Base-by-base conservation (phyloP, 768 basidiomycete genomes). In the Leccinum imitatum region DNA sequence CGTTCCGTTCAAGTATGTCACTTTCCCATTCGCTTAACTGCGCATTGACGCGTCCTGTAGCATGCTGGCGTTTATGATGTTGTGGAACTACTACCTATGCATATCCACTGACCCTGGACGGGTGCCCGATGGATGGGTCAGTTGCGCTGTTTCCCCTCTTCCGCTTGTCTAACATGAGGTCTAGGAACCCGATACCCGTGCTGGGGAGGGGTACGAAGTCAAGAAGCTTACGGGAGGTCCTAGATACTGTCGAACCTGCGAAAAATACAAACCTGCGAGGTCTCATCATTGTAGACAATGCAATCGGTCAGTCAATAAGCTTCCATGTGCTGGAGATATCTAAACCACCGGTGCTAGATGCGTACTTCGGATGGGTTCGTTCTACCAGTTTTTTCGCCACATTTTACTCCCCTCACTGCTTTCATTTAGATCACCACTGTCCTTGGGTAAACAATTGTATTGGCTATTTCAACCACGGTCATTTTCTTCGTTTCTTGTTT, bases 371-470 rank as follows among this genome's bases (percentile, higher is more conserved):
- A 96, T 97, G 93, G 93, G 93, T 88, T 71, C 64, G 84, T 65
- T 27, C 41, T 35, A 31, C 4, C 30, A 7, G 10, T 31, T 15
- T 39, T 56, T 19, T 23, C 33, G 41, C 19, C 23, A 17, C 15
- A 23, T 54, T 10, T 53, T 37, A 13, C 44, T 52, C 46, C 55
- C 57, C 60, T 69, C 25, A 61, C 21, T 35, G 50, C 39, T 56
- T 15, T 23, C 10, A 19, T 61, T 35, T 61, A 93, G 92, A 94
- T 71, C 92, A 94, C 67, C 92, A 94, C 69, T 93, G 92, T 71
- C 93, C 92, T 7, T 95, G 92, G 93, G 85, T 94, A 33, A 89
- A 93, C 72, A 98, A 95, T 66, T 96, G 95, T 69, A 90, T 99
- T 63, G 97, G 97, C 1, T 89, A 93, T 72, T 85, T 81, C 76